Base-by-base conservation (phyloP, 805 yeast genomes). In the Diddensiella transvaalensis region DNA sequence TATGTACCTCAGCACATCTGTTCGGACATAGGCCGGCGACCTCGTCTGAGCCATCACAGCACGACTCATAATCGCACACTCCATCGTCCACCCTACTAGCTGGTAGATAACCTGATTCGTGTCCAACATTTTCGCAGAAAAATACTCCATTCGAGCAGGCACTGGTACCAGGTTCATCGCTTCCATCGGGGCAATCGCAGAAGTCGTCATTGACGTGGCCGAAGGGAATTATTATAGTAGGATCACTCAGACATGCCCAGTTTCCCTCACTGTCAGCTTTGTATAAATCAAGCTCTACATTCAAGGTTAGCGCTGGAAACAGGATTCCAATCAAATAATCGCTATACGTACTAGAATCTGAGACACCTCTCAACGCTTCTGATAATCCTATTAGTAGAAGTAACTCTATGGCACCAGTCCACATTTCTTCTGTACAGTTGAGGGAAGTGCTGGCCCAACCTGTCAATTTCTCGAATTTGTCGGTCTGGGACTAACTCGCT, bases 151-250 rank as follows among this genome's bases (percentile, higher is more conserved):
- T 44, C 11, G 69, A 60, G 65, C 98, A 91, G 0, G 96, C 96
- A 35, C 83, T 71, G 0, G 98, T 91, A 0, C 97, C 97, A 0
- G 97, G 96, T 65, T 93, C 98, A 68, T 93, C 99, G 3, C 90
- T 81, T 0, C 98, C 98, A 68, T 93, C 99, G 0, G 97, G 97
- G 69, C 98, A 91, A 61, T 93, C 98, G 67, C 98, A 91, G 61
- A 76, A 83, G 58, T 89, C 85, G 65, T 93, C 97, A 63, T 91
- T 91, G 57, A 91, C 75, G 60, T 82, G 85, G 32, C 70, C 70
- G 44, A 72, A 71, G 36, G 82, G 72, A 17, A 91, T 66, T 18
- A 70, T 71, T 3, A 88, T 78, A n/a, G 78, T 75, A 0, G 93
- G 83, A 59, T 85, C 75, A 26, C 67, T 59, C 32, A 91, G 64